Percentiles rank a stretch among this genome's conserved stretches.
phyloP scores from a whole-genome alignment of 257 asterid genomes.

The Nicotiana sylvestris region DNA sequence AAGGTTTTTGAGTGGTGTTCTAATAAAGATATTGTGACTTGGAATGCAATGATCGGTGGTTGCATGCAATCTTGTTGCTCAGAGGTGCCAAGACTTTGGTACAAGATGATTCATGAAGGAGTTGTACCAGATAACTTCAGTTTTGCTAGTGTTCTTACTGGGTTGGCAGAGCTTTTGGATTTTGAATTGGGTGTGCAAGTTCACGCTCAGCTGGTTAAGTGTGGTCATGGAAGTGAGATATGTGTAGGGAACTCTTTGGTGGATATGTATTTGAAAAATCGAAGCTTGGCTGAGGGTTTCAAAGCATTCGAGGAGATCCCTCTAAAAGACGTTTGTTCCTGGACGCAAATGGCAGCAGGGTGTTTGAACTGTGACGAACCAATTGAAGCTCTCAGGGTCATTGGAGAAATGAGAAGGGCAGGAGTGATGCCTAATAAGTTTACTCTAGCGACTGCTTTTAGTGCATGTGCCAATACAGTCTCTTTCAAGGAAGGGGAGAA shows the following conservation, averaged over 20 bases:
- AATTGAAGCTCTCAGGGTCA: slow-evolving; percentile 39
- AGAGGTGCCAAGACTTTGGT: slow-evolving; percentile 42
- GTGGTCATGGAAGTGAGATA: slow-evolving; percentile 57
- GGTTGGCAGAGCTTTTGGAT: slow-evolving; percentile 53
- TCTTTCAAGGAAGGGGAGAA: slow-evolving; percentile 57
- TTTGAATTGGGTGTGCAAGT: slow-evolving; percentile 57
- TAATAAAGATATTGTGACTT: slow-evolving; percentile 50
- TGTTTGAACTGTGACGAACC: slow-evolving; percentile 60
- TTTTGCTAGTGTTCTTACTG: slow-evolving; percentile 60
- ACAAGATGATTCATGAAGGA: slow-evolving; percentile 53
- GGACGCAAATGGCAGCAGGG: slow-evolving; percentile 75
- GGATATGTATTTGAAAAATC: slow-evolving; percentile 62
- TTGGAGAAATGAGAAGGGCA: slow-evolving; percentile 49
- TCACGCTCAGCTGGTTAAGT: slow-evolving; percentile 51
- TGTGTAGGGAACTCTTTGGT: slow-evolving; percentile 67
- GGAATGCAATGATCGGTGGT: slow-evolving; percentile 70
- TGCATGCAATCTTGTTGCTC: slow-evolving; percentile 37
- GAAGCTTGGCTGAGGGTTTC: slow-evolving; percentile 40
- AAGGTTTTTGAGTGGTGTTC: slow-evolving; percentile 38
- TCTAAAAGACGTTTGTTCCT: slow-evolving; percentile 47
- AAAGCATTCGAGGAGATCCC: slow-evolving; percentile 58
- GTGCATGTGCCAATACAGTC: slow-evolving; percentile 54
- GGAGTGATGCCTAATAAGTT: slow-evolving; percentile 59
- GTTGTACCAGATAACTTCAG: slow-evolving; percentile 58
- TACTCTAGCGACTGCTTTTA: slow-evolving; percentile 63